A percentile compares a stretch with the other conserved stretches of the same genome.
Evolutionary conservation across 306 rosid genomes (phyloP).

Genomic region (Luffa acutangula): DNA sequence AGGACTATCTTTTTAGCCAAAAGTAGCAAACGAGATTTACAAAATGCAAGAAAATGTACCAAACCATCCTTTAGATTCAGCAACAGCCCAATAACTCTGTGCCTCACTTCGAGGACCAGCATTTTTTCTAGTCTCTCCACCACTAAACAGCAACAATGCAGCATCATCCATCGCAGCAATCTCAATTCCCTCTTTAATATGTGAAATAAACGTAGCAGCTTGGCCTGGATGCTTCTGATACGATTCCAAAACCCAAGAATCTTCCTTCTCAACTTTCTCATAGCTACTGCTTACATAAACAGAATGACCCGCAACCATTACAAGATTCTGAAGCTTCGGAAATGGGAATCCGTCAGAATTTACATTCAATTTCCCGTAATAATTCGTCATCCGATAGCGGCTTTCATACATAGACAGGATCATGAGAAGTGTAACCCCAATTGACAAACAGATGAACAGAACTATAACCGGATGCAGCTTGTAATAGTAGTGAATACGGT

Average conservation of each 20-base stretch:
- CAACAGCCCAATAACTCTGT: slow-evolving; percentile 94
- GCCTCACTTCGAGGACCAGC: slow-evolving; percentile 98
- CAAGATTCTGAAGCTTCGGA: slow-evolving; percentile 54
- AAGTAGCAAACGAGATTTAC: neutral
- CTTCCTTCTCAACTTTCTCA: slow-evolving; percentile 74
- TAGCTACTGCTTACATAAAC: slow-evolving; percentile 69
- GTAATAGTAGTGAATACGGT: slow-evolving; percentile 39
- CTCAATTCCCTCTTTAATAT: slow-evolving; percentile 53
- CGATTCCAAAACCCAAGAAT: slow-evolving; percentile 85
- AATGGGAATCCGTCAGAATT: slow-evolving; percentile 40
- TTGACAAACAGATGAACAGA: slow-evolving; percentile 30
- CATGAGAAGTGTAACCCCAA: slow-evolving; percentile 40
- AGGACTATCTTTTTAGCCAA: neutral
- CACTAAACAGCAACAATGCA: slow-evolving; percentile 78
- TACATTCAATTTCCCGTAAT: slow-evolving; percentile 17
- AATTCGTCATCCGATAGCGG: slow-evolving; percentile 15
- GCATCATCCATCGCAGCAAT: slow-evolving; percentile 41
- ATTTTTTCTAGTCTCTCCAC: slow-evolving; percentile 83
- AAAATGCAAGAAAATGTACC: slow-evolving; percentile 37
- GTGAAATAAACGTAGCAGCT: slow-evolving; percentile 70
- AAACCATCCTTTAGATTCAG: slow-evolving; percentile 76
- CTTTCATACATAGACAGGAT: slow-evolving; percentile 39
- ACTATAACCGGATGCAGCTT: slow-evolving; percentile 50
- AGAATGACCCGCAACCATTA: slow-evolving; percentile 96
- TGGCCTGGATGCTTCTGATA: slow-evolving; percentile 92